phyloP scores from a whole-genome alignment of 116 monocot species.

The Cymodocea nodosa region DNA sequence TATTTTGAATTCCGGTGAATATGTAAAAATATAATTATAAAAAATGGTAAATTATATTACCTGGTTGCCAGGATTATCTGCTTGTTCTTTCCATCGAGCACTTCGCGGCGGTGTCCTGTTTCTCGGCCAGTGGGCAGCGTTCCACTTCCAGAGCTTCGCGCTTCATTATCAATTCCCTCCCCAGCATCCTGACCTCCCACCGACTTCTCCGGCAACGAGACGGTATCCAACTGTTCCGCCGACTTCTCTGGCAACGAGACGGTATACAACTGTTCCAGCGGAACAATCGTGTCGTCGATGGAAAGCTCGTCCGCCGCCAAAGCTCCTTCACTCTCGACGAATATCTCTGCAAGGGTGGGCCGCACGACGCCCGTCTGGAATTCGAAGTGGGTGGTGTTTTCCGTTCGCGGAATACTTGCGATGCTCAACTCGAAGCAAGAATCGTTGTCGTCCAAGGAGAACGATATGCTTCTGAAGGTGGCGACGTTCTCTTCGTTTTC shows the following conservation, averaged over 20 bases:
- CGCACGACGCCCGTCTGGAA: slow-evolving; percentile 3
- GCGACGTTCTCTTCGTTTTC: too few species aligned
- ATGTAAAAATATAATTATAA: too few species aligned
- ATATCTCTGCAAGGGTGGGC: neutral
- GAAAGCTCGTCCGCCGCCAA: slow-evolving; percentile 1
- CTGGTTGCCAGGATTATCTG: too few species aligned
- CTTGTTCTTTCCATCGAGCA: too few species aligned
- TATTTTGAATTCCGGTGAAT: too few species aligned
- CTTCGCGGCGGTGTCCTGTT: too few species aligned
- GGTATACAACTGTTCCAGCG: neutral
- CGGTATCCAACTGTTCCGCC: neutral
- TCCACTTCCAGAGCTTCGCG: too few species aligned
- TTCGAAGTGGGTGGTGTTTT: neutral
- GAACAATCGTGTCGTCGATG: slow-evolving; percentile 5
- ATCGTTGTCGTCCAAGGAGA: slow-evolving; percentile 7
- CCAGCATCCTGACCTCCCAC: neutral
- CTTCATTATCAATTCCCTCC: neutral
- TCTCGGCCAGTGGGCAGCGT: too few species aligned
- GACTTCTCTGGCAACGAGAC: too few species aligned
- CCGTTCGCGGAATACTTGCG: too few species aligned
- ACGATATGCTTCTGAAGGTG: too few species aligned
- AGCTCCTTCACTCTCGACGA: neutral
- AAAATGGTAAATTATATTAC: too few species aligned
- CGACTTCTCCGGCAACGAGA: neutral
- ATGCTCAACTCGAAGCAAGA: slow-evolving; percentile 9